phyloP scores from a whole-genome alignment of 805 yeast species.

The Debaryomyces hansenii region DNA sequence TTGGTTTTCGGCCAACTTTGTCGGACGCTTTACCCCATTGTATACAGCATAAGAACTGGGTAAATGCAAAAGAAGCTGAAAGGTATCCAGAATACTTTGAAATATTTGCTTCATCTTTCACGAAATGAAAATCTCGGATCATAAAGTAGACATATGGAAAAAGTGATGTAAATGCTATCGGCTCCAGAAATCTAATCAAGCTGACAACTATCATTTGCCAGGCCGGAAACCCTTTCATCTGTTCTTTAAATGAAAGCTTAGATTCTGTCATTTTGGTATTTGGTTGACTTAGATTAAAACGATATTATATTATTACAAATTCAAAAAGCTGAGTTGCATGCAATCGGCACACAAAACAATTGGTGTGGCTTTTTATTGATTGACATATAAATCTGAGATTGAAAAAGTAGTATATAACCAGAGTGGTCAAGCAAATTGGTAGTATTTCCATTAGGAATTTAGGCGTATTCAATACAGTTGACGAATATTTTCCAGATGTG shows the following conservation, averaged over 20 bases:
- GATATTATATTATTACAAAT: too few relatives aligned
- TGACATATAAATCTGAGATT: too few relatives aligned
- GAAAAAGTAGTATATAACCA: too few relatives aligned
- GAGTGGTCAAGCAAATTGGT: too few relatives aligned
- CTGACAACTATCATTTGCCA: slow-evolving; percentile 43
- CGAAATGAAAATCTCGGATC: slow-evolving; percentile 13
- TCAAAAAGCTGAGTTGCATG: too few relatives aligned
- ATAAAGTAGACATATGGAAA: slow-evolving; percentile 59
- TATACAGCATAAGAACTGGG: slow-evolving; percentile 56
- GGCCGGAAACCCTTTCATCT: slow-evolving; percentile 56
- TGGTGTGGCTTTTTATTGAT: too few relatives aligned
- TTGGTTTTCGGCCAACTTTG: slow-evolving; percentile 54
- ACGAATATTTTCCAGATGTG: too few relatives aligned
- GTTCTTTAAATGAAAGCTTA: slow-evolving; percentile 41
- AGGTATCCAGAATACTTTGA: slow-evolving; percentile 62
- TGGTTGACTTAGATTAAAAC: too few relatives aligned
- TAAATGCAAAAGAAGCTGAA: slow-evolving; percentile 61
- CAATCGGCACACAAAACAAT: too few relatives aligned
- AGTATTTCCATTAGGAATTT: too few relatives aligned
- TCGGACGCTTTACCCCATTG: slow-evolving; percentile 63
- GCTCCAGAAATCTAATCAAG: slow-evolving; percentile 57
- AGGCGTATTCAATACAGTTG: too few relatives aligned
- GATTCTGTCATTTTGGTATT: background rate
- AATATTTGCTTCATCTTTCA: slow-evolving; percentile 50
- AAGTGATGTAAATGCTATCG: slow-evolving; percentile 61